Evolutionary conservation across 1,139 yeast species (phyloP), one percentile per base, ranked within the genome.

Genomic region (Groenewaldozyma sp.): DNA sequence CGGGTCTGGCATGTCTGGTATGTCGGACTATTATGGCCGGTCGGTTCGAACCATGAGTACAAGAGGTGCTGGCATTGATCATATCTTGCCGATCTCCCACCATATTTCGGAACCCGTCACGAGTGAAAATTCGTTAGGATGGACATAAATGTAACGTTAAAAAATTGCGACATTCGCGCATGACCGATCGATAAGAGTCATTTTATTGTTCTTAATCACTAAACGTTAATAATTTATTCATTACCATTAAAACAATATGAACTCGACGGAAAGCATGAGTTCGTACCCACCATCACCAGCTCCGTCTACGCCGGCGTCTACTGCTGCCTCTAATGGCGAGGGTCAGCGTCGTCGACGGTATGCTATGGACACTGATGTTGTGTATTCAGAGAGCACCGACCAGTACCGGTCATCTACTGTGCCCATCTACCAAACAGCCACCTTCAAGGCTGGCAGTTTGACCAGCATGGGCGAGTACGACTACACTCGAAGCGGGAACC

Each of bases 401-500:
- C 82, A 78, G 54, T 74, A 78, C 65, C 76, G 81, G 51, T 78
- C 96, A 1, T 81, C 94, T 2, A 81, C 82, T 24, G 83, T 94
- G 14, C 96, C 97, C 6, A 70, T 88, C 40, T 88, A 88, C 63
- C 94, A 84, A 60, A 76, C 94, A 1, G 95, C 97, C 13, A 88
- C 97, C 9, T 88, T 88, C 65, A 87, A 86, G 61, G 93, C 84
- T 60, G 75, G 73, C 34, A 78, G 86, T 4, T 67, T 83, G 47
- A 64, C 76, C 33, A 78, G 80, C 51, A 77, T 82, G 82, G 91
- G 93, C 4, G 82, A 78, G 54, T 87, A 82, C 59, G 96, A 87
- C 61, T 87, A 87, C 60, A 84, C 96, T 1, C 70, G 96, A 54
- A 80, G 93, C n/a, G 96, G 96, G 2, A 87, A 87, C 60, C 96